Conservation (phyloP, 23 red algal genomes). For the Pyropia yezoensis region DNA sequence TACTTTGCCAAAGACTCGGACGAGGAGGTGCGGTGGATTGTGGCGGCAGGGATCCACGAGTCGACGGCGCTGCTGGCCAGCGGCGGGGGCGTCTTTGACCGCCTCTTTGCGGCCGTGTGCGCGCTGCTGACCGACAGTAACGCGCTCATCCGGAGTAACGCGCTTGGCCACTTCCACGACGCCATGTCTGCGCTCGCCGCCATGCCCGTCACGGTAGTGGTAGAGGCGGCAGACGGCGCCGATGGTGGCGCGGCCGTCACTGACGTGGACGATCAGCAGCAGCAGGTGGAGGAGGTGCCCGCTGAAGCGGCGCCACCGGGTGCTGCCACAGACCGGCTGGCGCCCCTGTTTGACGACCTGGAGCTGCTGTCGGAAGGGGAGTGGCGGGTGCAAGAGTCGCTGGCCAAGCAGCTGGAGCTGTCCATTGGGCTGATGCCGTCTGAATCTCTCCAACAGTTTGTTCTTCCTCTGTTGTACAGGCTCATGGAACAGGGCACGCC, state of each 20-base stretch:
- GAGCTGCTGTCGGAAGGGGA: constrained; percentile 1
- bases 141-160: constrained; percentile 3
- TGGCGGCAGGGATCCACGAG: constrained; percentile 13
- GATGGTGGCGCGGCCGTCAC: background rate
- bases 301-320: background rate
- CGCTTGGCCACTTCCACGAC: constrained; percentile 10
- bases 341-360: background rate
- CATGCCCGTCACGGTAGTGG: background rate
- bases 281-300: background rate
- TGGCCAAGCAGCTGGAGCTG: constrained; percentile 2
- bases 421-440: constrained; percentile 2
- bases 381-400: constrained; percentile 8
- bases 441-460: background rate
- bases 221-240: background rate
- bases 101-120: background rate
- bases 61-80: background rate
- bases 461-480: constrained; percentile 4
- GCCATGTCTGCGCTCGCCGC: background rate
- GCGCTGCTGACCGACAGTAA: constrained; percentile 7
- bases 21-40: constrained; percentile 17
- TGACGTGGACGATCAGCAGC: background rate
- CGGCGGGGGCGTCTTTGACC: background rate
- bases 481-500: constrained; percentile 12
- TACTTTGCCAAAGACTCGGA: constrained; percentile 18
- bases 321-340: background rate